A percentile compares a stretch with the other conserved stretches of the same genome.
phyloP scores from a whole-genome alignment of 306 rosid genomes.

The Abrus precatorius region DNA sequence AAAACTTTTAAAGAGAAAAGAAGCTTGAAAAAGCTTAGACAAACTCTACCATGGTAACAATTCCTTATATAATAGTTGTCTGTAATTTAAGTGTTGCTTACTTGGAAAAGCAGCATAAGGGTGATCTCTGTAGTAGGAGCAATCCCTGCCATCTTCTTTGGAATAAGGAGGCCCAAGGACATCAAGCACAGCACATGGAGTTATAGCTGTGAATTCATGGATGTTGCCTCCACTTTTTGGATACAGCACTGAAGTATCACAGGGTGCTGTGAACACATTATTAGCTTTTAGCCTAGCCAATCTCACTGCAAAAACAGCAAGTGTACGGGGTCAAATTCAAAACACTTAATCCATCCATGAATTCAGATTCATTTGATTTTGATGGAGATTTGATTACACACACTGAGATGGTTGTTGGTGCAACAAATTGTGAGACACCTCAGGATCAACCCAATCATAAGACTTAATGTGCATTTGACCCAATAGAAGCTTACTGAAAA shows the following conservation, averaged over 20 bases:
- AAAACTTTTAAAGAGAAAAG: too few relatives aligned
- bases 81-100: slow-evolving; percentile 18
- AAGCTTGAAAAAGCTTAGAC: too few relatives aligned
- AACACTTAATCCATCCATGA: background rate
- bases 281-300: slow-evolving; percentile 67
- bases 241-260: slow-evolving; percentile 70
- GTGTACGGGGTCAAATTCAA: background rate
- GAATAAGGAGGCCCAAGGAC: slow-evolving; percentile 87
- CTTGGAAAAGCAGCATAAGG: slow-evolving; percentile 56
- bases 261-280: slow-evolving; percentile 62
- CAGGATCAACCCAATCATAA: slow-evolving; percentile 65
- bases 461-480: slow-evolving; percentile 81
- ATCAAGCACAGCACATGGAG: slow-evolving; percentile 80
- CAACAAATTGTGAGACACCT: slow-evolving; percentile 20
- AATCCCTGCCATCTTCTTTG: slow-evolving; percentile 64
- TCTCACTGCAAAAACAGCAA: slow-evolving; percentile 55
- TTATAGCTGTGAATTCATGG: slow-evolving; percentile 74
- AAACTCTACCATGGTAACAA: background rate
- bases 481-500: slow-evolving; percentile 71
- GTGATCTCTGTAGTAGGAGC: slow-evolving; percentile 68
- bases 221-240: slow-evolving; percentile 80
- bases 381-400: slow-evolving; percentile 41
- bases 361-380: background rate
- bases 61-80: background rate
- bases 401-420: slow-evolving; percentile 49